phyloP scores from a whole-genome alignment of 306 rosid species.

The Gynostemma pentaphyllum region DNA sequence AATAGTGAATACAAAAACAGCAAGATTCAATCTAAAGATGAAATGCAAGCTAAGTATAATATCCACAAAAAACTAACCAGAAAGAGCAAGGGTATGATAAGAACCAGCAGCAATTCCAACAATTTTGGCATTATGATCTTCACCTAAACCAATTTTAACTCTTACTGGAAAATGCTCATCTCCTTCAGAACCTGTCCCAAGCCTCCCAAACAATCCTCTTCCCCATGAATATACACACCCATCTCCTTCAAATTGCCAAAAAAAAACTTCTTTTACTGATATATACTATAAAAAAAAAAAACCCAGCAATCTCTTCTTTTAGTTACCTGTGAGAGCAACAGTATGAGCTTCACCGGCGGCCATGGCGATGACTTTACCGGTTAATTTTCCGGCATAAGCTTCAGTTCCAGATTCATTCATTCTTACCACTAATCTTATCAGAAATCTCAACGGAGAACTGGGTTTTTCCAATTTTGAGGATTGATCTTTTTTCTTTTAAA shows the following conservation, averaged over 20 bases:
- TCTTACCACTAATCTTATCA: not conserved
- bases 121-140: constrained; percentile 21
- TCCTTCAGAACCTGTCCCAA: constrained; percentile 54
- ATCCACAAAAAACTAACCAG: constrained; percentile 31
- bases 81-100: constrained; percentile 82
- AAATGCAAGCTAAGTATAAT: not conserved
- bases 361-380: constrained; percentile 23
- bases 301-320: too few species aligned
- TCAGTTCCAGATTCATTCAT: constrained; percentile 15
- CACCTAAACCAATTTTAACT: constrained; percentile 31
- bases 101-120: constrained; percentile 79
- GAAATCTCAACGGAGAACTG: too few species aligned
- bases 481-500: too few species aligned
- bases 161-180: constrained; percentile 49
- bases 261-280: not conserved
- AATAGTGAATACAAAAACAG: not conserved
- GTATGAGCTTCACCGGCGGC: constrained; percentile 54
- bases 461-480: too few species aligned
- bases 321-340: constrained; percentile 36
- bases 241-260: constrained; percentile 42
- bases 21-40: not conserved
- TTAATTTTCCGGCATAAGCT: constrained; percentile 7
- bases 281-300: not conserved
- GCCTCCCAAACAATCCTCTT: constrained; percentile 79
- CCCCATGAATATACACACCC: constrained; percentile 87